Base-by-base conservation (phyloP, 2,329 filamentous ascomycete genomes). In the Keithomyces neogunnii region DNA sequence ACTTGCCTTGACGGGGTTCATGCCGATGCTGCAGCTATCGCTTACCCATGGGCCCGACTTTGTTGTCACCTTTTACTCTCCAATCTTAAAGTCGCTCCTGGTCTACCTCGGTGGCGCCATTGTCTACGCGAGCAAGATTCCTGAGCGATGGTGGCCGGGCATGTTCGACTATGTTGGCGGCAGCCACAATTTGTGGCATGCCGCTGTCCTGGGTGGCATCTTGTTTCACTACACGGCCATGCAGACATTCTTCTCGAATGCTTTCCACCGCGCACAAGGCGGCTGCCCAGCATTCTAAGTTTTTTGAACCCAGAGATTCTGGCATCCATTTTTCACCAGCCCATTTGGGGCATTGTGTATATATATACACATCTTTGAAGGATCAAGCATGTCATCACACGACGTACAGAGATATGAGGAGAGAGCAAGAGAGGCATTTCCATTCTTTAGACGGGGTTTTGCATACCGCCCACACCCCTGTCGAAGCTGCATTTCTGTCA, bases 181-280 rank as follows among this genome's bases (percentile, higher is more conserved):
- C 45, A 95, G 89, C 67, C 93, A 99, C 71, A 99, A 99, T 68
- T 83, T 99, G 53, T 99, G 93, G 93, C 93, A 99, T 69, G 71
- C 95, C 35, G 93, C 93, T 6, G 93, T 99, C 9, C 74, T 99
- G 31, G 89, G 91, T 13, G 93, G 93, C 9, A 99, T 99, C 52
- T 69, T 97, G n/a, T 97, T 96, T 67, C 93, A 99, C 69, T 99
- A 97, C 70, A 78, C 80, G 28, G 93, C 93, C 19, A 96, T 99
- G 92, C 88, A 96, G 68, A 81, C 90, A 51, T 93, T 99, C 69
- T 99, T 99, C 63, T 78, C 86, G 4, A 79, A 78, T 40, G 88
- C 88, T 9, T 92, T 92, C 68, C 70, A 75, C 57, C 78, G 86
- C 53, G 86, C 86, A 2, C 66, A 82, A 63, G 75, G 70, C 45